Base-by-base conservation (phyloP, 441 rosid genomes). In the Viola pubescens region DNA sequence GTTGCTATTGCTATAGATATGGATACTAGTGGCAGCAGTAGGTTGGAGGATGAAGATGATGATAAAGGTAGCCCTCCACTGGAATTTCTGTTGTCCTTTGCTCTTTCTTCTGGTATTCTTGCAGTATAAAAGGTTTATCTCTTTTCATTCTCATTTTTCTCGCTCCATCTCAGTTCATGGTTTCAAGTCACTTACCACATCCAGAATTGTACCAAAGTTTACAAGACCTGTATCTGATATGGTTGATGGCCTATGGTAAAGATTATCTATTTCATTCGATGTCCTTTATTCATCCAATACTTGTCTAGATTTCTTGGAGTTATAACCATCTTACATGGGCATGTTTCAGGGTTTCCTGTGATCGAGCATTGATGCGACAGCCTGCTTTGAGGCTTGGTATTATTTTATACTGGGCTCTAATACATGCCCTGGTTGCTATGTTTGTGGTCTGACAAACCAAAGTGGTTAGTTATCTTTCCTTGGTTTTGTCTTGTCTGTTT, bases 311-410 rank as follows among this genome's bases (percentile, higher is more conserved):
- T 59, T 65, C 16, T 43, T 8, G n/a, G 57, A 54, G 26, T 48
- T 49, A 55, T 52, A 52, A 37, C 65, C 6, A 58, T 48, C 16
- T 14, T 11, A 46, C 14, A 13, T 11, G 7, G 63, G 42, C 54
- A 53, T 68, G 14, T 66, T 10, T 48, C 80, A 92, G 98, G 98
- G 99, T 91, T 64, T 89, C 96, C 54, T 95, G 99, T 76, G 98
- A 95, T 65, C 79, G 99, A 67, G 78, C 99, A 37, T 81, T 95
- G 48, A 89, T 89, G 99, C 82, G 88, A 66, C 95, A 82, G 67
- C 97, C 98, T 70, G 85, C 84, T 19, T 83, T 89, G 48, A 88
- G 97, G 75, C 94, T 95, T 61, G 78, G 92, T 48, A 89, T 95
- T 62, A 87, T 92, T 61, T 64, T 88, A 3, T 88, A 92, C 73